These are phyloP conservation scores for Immersiella caudata DNA, from an alignment of 495 filamentous ascomycete genomes.

Conservation along the genomic window DNA sequence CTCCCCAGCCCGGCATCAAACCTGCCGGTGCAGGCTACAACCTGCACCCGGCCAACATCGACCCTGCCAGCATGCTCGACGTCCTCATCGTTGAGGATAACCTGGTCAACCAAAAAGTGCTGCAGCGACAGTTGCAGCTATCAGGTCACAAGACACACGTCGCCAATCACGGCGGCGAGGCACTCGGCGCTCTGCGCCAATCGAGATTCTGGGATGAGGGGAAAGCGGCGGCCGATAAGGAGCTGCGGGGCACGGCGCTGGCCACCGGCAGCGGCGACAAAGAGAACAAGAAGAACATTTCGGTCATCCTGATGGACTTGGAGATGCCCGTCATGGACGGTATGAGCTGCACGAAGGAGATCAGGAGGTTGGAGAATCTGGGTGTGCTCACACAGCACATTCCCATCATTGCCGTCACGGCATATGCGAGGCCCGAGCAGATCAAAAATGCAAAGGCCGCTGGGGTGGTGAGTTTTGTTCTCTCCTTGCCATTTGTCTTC, in stretches of 20 bases:
- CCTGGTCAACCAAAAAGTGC: constrained; percentile 74
- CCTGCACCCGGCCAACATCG: background rate
- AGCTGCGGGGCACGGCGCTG: background rate
- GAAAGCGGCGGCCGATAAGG: constrained; percentile 14
- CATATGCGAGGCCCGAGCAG: constrained; percentile 75
- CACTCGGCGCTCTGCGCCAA: constrained; percentile 55
- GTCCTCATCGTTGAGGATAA: constrained; percentile 84
- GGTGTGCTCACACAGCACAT: constrained; percentile 60
- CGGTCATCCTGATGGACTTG: constrained; percentile 78
- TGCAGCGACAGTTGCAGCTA: constrained; percentile 70
- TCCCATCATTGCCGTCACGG: constrained; percentile 79
- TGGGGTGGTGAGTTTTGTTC: constrained; percentile 49
- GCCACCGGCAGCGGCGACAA: background rate
- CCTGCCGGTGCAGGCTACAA: background rate
- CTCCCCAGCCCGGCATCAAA: background rate
- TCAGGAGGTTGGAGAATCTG: constrained; percentile 63
- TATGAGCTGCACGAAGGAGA: constrained; percentile 68
- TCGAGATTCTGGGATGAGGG: constrained; percentile 51
- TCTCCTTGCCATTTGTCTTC: constrained; percentile 26
- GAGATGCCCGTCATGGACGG: constrained; percentile 92
- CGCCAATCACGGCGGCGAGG: constrained; percentile 81
- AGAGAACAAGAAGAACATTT: constrained; percentile 44
- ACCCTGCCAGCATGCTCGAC: constrained; percentile 35
- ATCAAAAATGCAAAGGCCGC: constrained; percentile 55
- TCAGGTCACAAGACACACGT: constrained; percentile 69